Evolutionary conservation across 768 basidiomycete genomes (phyloP).

Genomic region (Suillus sp.): DNA sequence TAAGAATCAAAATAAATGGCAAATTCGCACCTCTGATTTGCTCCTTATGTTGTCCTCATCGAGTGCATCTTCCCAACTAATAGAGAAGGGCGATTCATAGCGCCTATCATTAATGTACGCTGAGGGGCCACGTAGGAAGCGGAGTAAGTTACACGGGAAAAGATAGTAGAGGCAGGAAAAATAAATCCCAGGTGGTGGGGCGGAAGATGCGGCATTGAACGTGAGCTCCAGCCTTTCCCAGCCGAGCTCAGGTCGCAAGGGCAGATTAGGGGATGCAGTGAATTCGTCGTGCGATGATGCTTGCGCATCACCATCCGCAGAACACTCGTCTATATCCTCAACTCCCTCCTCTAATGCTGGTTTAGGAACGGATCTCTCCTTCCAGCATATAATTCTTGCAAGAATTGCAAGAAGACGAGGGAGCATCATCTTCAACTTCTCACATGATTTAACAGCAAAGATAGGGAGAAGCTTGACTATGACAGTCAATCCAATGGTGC

Average conservation of each 20-base stretch:
- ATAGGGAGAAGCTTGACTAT: constrained; percentile 75
- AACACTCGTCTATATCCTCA: constrained; percentile 19
- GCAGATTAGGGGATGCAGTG: constrained; percentile 41
- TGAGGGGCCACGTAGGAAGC: constrained; percentile 72
- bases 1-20: neutral
- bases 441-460: constrained; percentile 63
- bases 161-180: constrained; percentile 87
- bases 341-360: constrained; percentile 43
- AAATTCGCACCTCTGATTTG: constrained; percentile 62
- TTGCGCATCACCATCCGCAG: constrained; percentile 3
- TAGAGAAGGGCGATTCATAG: constrained; percentile 60
- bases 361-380: constrained; percentile 45
- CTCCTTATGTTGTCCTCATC: constrained; percentile 70
- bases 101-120: constrained; percentile 57
- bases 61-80: constrained; percentile 70
- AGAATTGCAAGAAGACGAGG: constrained; percentile 69
- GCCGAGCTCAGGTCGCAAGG: constrained; percentile 54
- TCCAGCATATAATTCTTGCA: constrained; percentile 77
- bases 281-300: constrained; percentile 28
- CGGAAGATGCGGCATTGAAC: constrained; percentile 52
- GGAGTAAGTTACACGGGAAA: constrained; percentile 86
- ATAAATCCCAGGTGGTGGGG: constrained; percentile 64
- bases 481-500: constrained; percentile 62
- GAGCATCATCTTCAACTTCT: constrained; percentile 57
- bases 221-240: constrained; percentile 71